phyloP scores from a whole-genome alignment of 1,139 yeast species.

The Diutina ranongensis region DNA sequence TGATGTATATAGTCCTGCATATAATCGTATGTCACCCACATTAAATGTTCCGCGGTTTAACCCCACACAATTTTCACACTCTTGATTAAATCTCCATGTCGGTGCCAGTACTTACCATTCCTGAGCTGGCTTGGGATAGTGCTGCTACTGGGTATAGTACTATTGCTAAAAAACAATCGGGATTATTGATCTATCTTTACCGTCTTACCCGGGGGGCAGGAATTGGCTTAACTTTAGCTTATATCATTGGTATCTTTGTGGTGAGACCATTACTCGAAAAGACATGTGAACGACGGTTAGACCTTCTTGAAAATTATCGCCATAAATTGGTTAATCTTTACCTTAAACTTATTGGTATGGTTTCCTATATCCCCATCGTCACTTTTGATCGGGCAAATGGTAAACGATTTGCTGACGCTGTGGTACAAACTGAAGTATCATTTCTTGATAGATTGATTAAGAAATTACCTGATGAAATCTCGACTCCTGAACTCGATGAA shows the following conservation, averaged over 20 bases:
- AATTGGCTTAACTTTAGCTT: conserved; percentile 18
- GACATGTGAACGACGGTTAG: conserved; percentile 21
- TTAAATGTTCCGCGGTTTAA: not conserved
- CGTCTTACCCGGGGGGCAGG: conserved; percentile 29
- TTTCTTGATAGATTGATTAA: conserved; percentile 9
- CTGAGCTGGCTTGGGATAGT: conserved; percentile 32
- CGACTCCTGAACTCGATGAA: conserved; percentile 11
- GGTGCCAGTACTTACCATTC: conserved; percentile 29
- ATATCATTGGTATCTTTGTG: conserved; percentile 22
- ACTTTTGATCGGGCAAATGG: conserved; percentile 22
- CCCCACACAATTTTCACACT: not conserved
- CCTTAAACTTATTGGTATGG: conserved; percentile 23
- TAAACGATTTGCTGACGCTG: conserved; percentile 27
- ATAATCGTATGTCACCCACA: not conserved
- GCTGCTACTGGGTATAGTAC: conserved; percentile 13
- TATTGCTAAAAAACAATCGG: conserved; percentile 9
- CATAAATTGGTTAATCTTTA: conserved; percentile 26
- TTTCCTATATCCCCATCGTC: conserved; percentile 31
- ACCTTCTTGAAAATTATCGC: conserved; percentile 24
- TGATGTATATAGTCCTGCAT: not conserved
- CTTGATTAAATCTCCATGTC: conserved; percentile 8
- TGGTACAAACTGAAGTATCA: conserved; percentile 26
- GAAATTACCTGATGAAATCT: conserved; percentile 11
- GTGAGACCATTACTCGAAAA: conserved; percentile 27
- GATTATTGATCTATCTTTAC: conserved; percentile 19